Evolutionary conservation across 2,329 filamentous ascomycete species (phyloP), one percentile per base, ranked within the genome.

Genomic region (Beauveria brongniartii): DNA sequence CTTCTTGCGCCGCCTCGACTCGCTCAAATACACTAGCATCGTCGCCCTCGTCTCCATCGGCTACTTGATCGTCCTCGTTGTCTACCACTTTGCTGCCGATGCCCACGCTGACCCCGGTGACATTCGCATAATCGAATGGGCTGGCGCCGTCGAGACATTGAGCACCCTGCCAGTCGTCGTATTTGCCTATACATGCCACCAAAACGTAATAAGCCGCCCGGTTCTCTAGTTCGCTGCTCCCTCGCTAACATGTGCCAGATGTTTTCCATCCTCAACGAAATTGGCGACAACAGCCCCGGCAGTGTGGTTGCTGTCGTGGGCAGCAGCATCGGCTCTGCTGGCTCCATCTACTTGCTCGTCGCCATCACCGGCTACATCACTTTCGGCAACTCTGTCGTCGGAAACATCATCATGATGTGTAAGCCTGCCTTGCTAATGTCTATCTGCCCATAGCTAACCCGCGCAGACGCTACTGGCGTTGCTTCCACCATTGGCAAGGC

Each of bases 121-220:
- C 10, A 85, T 99, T 63, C 85, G 89, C 54, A 77, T 91, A 34
- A 80, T 97, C 64, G 78, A 84, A 64, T 96, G 91, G 88, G 88
- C 86, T 48, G 91, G 93, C 8, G 81, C 90, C 3, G 80, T 96
- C 10, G 83, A 89, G 41, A 87, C 89, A 7, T 79, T 99, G 58
- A 91, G 91, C 67, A 92, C 90, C 64, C 85, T 99, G 65, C 94
- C 94, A 0, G 92, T 99, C 58, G 92, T 97, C 61, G 91, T 99
- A 2, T 99, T 99, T 79, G 94, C 93, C n/a, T 99, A 97, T 73
- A 99, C 94, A 1, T 99, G 94, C 72, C 94, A 99, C 74, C 94
- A 99, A 70, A 99, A 99, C 72, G 91, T 94, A 77, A 66, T 84
- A 70, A 37, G 5, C 8, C 22, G 46, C 12, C 37, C 5, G 40